phyloP scores from a whole-genome alignment of 208 protist species.

The Trypanosomatidae sp. region DNA sequence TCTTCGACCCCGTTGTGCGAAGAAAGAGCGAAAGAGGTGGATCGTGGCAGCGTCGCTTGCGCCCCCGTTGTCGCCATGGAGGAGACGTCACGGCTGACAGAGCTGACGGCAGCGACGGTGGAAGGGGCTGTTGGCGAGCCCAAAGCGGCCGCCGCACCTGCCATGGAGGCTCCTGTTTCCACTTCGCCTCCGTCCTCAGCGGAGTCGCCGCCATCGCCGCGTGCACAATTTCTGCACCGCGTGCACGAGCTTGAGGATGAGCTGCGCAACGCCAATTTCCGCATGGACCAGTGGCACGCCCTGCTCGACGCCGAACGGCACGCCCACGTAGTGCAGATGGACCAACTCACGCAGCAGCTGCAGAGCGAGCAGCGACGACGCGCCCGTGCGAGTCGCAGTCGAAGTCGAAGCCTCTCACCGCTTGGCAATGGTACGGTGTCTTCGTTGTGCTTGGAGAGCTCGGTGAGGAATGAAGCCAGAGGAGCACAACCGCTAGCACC shows the following conservation, averaged over 20 bases:
- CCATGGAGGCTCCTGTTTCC: no score
- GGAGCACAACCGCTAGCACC: background rate
- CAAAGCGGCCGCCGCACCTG: background rate
- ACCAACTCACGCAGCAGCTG: slow-evolving; percentile 34
- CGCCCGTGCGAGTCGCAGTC: slow-evolving; percentile 12
- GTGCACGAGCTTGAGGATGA: slow-evolving; percentile 30
- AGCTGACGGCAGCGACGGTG: background rate
- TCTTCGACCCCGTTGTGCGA: slow-evolving; percentile 1
- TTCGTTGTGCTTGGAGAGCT: no score
- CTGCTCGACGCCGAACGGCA: slow-evolving; percentile 36
- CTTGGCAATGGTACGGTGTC: background rate
- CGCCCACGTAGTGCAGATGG: slow-evolving; percentile 31
- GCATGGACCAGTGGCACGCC: slow-evolving; percentile 29
- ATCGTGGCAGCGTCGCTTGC: background rate
- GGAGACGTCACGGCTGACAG: background rate
- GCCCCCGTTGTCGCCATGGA: no score
- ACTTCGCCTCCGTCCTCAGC: background rate
- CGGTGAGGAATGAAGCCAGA: background rate
- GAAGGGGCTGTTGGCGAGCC: background rate
- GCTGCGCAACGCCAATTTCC: slow-evolving; percentile 30
- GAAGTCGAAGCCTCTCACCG: slow-evolving; percentile 16
- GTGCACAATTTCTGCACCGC: background rate
- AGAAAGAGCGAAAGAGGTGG: slow-evolving; percentile 1
- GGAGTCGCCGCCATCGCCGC: background rate
- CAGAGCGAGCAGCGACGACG: slow-evolving; percentile 23